phyloP scores from a whole-genome alignment of 305 asterid genomes.

The Fraxinus velutina region DNA sequence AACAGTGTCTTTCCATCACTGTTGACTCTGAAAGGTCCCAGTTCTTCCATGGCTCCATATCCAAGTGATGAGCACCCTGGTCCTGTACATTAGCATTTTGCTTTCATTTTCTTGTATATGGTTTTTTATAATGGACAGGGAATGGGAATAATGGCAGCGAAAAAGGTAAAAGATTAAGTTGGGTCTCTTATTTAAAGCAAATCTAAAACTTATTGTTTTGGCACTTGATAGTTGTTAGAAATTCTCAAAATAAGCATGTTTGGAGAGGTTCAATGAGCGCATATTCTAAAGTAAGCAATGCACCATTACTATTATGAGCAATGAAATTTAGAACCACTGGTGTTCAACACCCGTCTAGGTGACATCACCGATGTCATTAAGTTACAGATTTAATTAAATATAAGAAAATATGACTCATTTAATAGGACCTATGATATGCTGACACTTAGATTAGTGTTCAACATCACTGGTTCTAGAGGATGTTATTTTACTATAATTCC shows the following conservation, averaged over 20 bases:
- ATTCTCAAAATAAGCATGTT: neutral
- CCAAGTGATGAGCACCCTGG: slow-evolving; percentile 60
- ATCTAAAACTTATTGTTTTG: neutral
- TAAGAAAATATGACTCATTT: too few species aligned
- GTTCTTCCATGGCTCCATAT: slow-evolving; percentile 47
- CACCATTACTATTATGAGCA: neutral
- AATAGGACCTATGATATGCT: neutral
- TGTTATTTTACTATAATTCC: neutral
- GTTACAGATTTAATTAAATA: neutral
- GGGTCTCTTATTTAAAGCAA: neutral
- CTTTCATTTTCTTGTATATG: neutral
- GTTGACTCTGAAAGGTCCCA: slow-evolving; percentile 51
- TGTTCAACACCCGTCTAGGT: neutral
- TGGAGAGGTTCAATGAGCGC: neutral
- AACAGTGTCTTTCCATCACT: slow-evolving; percentile 46
- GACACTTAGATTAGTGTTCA: neutral
- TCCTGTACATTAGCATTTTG: slow-evolving; percentile 24
- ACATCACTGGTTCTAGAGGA: neutral
- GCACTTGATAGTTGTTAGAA: neutral
- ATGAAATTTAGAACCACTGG: neutral
- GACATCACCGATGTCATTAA: neutral
- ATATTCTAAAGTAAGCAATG: neutral
- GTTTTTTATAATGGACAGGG: neutral
- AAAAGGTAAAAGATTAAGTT: neutral
- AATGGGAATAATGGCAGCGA: neutral